Percentiles rank a stretch among this genome's conserved stretches.
Evolutionary conservation across 2,329 filamentous ascomycete species (phyloP).

Genomic region (Xylariaceae sp.): DNA sequence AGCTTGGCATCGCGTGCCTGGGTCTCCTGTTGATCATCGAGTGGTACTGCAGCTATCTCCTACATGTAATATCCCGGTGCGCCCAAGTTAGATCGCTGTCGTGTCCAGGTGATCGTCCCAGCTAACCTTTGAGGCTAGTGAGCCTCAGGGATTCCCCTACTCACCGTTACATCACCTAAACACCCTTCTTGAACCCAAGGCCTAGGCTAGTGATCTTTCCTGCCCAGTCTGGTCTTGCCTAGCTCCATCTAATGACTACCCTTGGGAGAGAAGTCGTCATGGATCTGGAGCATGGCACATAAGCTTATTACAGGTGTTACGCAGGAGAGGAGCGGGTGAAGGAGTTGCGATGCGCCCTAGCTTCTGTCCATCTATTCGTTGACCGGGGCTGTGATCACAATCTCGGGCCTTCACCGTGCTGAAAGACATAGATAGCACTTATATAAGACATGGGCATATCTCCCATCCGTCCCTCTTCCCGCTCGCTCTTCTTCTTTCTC

Average conservation of each 20-base stretch:
- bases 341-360: constrained; percentile 17
- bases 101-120: constrained; percentile 27
- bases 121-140: constrained; percentile 27
- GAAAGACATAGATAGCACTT: constrained; percentile 7
- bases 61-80: too few relatives aligned
- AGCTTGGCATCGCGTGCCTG: constrained; percentile 22
- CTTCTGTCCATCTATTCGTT: constrained; percentile 5
- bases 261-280: constrained; percentile 21
- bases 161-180: constrained; percentile 18
- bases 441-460: constrained; percentile 28
- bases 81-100: not conserved
- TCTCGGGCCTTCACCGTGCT: constrained; percentile 18
- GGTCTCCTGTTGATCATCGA: constrained; percentile 19
- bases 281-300: constrained; percentile 14
- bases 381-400: constrained; percentile 19
- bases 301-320: constrained; percentile 4
- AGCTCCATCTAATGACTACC: constrained; percentile 13
- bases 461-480: constrained; percentile 9
- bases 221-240: constrained; percentile 14
- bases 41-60: constrained; percentile 19
- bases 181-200: not conserved
- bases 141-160: constrained; percentile 26
- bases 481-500: constrained; percentile 16
- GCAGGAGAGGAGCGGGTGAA: constrained; percentile 9
- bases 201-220: constrained; percentile 11